Evolutionary conservation across 1,139 yeast species (phyloP), one percentile per base, ranked within the genome.

Genomic region (Yamadazyma spencermartinsiae): DNA sequence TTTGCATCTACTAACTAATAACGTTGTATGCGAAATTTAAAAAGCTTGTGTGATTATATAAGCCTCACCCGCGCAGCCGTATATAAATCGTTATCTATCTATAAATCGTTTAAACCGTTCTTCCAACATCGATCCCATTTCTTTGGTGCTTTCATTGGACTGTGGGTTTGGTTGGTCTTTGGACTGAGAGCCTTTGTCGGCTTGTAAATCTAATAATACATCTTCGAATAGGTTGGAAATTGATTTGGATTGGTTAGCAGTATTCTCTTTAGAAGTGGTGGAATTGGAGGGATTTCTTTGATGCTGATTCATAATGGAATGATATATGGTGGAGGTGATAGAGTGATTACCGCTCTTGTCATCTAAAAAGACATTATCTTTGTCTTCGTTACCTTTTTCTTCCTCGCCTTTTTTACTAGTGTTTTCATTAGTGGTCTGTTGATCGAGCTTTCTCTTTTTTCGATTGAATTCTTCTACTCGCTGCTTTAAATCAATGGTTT

Each of bases 291-390:
- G 34, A 42, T 15, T 40, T 44, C 29, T 14, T 15, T 28, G 19
- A 12, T 55, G 52, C 35, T 51, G 51, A 18, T 49, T 42, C 11
- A 51, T 27, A 8, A 63, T 41, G 12, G 69, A 61, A 43, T 64
- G 68, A 42, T 61, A 63, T 18, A 63, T 37, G 1, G 69, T 63
- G 1, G 68, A 60, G 9, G 55, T 58, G 4, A 54, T 54, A 4
- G 66, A 59, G 28, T 48, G 52, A 28, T 42, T 48, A 2, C 45
- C 44, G 19, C 33, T 36, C 11, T 48, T 40, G 13, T 40, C 44
- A 24, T 65, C 72, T 37, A 65, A 49, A 44, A 66, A 66, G n/a
- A 66, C 65, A 45, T 65, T 65, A 19, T 60, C 59, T 28, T 54
- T 50, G 25, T 47, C 48, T 15, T 18, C 16, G 18, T 30, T 18